A percentile compares a stretch with the other conserved stretches of the same genome.
phyloP scores from a whole-genome alignment of 2,329 filamentous ascomycete species.

The Bisporella sp. region DNA sequence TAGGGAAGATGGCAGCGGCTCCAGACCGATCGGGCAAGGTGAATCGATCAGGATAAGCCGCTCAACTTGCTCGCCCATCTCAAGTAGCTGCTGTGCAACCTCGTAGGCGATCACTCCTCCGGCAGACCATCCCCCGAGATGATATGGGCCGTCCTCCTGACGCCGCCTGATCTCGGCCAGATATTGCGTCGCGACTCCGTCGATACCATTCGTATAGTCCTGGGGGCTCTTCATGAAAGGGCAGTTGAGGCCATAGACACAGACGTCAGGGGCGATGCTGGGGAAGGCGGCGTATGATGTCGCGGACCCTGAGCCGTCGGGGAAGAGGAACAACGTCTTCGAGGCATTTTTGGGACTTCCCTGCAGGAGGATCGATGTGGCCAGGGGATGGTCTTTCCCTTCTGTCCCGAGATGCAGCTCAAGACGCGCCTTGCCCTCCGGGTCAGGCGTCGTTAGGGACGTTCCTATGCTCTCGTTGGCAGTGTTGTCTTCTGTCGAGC shows the following conservation, averaged over 20 bases:
- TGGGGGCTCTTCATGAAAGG: conserved; percentile 64
- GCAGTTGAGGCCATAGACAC: conserved; percentile 55
- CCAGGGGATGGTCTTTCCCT: conserved; percentile 7
- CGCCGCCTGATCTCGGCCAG: conserved; percentile 63
- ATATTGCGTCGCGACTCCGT: conserved; percentile 57
- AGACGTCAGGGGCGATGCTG: conserved; percentile 34
- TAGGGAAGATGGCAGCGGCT: conserved; percentile 48
- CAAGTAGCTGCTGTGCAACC: conserved; percentile 51
- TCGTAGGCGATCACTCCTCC: conserved; percentile 67
- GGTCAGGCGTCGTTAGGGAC: background rate
- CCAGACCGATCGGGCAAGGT: conserved; percentile 58
- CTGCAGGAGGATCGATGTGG: conserved; percentile 35
- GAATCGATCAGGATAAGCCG: conserved; percentile 58
- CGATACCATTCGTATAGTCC: conserved; percentile 57
- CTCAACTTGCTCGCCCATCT: conserved; percentile 48
- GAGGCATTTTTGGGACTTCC: conserved; percentile 39
- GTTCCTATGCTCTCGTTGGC: background rate
- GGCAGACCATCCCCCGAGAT: conserved; percentile 65
- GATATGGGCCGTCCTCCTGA: conserved; percentile 61
- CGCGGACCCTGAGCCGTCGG: conserved; percentile 39
- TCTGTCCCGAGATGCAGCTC: background rate
- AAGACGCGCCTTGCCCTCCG: conserved; percentile 1
- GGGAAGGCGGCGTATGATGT: conserved; percentile 15
- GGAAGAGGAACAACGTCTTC: conserved; percentile 37
- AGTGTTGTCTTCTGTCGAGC: background rate